Percentiles rank a stretch among this genome's conserved stretches.
Conservation (phyloP, 2,329 filamentous ascomycete genomes). For the Fusarium succisae region DNA sequence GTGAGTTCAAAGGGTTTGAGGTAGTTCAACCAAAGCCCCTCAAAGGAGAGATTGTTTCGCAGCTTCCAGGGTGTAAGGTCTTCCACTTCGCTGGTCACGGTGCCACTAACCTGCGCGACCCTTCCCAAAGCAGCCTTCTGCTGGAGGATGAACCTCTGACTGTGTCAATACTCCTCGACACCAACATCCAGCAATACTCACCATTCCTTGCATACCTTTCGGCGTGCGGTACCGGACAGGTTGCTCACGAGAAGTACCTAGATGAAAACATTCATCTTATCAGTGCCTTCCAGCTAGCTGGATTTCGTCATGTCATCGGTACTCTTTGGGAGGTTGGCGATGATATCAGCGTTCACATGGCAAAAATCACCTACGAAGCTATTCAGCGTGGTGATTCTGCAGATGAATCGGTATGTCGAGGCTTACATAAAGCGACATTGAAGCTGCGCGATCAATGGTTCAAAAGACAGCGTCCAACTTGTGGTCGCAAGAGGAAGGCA, state of each 20-base stretch:
- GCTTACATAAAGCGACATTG: background rate
- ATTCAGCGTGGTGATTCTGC: background rate
- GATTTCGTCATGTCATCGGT: background rate
- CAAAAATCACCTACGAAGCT: background rate
- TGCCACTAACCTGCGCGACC: background rate
- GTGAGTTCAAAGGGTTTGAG: background rate
- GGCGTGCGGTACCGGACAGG: background rate
- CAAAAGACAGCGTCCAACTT: accelerated
- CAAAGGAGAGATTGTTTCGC: background rate
- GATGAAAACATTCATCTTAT: background rate
- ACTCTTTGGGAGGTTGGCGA: background rate
- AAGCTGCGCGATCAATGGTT: background rate
- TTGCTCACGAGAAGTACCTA: background rate
- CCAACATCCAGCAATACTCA: background rate
- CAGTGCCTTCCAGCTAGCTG: background rate
- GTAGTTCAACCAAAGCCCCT: background rate
- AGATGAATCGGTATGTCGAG: background rate
- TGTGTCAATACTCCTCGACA: background rate
- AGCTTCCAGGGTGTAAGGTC: background rate
- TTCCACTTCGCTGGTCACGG: background rate
- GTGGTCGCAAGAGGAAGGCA: background rate
- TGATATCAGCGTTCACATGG: background rate
- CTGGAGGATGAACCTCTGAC: background rate
- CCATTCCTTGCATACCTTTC: background rate
- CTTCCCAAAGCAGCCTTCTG: background rate